Evolutionary conservation across 2,329 filamentous ascomycete genomes (phyloP), one percentile per base, ranked within the genome.

Genomic region (Exutisphaerella laricina): DNA sequence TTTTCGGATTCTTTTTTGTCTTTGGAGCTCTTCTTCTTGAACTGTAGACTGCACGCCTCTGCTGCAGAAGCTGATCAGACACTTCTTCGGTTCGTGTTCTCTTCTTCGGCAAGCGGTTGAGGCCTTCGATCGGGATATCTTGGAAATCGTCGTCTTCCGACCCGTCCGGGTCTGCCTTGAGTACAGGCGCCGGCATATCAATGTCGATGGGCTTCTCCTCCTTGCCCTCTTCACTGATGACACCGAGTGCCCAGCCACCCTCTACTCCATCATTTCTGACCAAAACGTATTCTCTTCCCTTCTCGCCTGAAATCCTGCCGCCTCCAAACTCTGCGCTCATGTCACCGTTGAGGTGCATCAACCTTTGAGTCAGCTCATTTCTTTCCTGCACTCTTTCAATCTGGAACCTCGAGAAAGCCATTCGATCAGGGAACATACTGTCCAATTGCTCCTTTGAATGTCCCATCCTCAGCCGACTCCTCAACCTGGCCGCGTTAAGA

Each of bases 371-470:
- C 21, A 98, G 74, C 50, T 95, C 85, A 58, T 98, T 98, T 37
- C 94, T 77, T 67, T 98, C 90, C 54, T 77, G 80, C 8, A 97
- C 94, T 45, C 92, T 75, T 61, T 97, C 92, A 45, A 98, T 95
- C 65, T 98, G 92, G 59, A 98, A 98, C 48, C 77, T 84, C 1
- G 89, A 96, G 60, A 98, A 98, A 1, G 84, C 92, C 88, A 98
- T 96, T 18, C 92, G 80, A 62, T 98, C 85, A 0, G 92, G 90
- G 62, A 98, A 98, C 92, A 98, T 98, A 33, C 75, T 79, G 54
- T 97, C 89, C 10, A 98, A 69, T 66, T 98, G 92, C 52, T 98
- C 90, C 65, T 97, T 97, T 43, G 87, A 94, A 57, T 95, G 78
- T 0, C 92, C 92, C 90, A 98, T 95, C 61, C 92, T 80, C 58